Evolutionary conservation across 352 stramenopile genomes (phyloP).

Genomic region (Blastocystis sp.): DNA sequence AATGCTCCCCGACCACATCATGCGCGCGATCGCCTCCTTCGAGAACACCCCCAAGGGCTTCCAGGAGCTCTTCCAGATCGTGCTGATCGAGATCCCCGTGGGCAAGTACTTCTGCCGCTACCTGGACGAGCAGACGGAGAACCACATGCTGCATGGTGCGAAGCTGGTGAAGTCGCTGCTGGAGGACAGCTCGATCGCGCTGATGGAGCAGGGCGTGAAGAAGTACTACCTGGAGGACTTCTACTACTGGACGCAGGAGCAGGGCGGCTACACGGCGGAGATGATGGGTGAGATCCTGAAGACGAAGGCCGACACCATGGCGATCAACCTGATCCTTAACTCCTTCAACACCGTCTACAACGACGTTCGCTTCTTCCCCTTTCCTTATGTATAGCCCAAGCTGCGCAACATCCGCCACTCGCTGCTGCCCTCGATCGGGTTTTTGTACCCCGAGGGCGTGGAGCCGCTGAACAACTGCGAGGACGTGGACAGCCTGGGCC

Average conservation of each 20-base stretch:
- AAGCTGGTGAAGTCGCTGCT: slow-evolving; percentile 87
- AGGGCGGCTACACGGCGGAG: slow-evolving; percentile 91
- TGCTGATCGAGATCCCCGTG: slow-evolving; percentile 97
- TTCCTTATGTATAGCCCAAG: slow-evolving; percentile 9
- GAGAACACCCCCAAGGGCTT: slow-evolving; percentile 93
- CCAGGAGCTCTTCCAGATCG: slow-evolving; percentile 96
- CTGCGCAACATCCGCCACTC: slow-evolving; percentile 91
- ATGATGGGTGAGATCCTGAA: slow-evolving; percentile 94
- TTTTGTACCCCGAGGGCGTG: slow-evolving; percentile 93
- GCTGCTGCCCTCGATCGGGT: slow-evolving; percentile 92
- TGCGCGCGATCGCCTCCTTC: slow-evolving; percentile 96
- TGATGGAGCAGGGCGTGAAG: slow-evolving; percentile 97
- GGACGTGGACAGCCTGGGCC: slow-evolving; percentile 81
- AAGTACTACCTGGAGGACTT: slow-evolving; percentile 93
- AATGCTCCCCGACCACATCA: slow-evolving; percentile 97
- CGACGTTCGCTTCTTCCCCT: slow-evolving; percentile 72
- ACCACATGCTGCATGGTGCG: slow-evolving; percentile 64
- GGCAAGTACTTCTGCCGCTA: slow-evolving; percentile 87
- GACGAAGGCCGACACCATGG: slow-evolving; percentile 90
- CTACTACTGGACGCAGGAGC: slow-evolving; percentile 86
- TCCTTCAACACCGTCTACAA: slow-evolving; percentile 89
- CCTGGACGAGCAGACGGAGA: slow-evolving; percentile 85
- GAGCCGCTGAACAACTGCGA: slow-evolving; percentile 86
- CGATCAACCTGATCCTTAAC: slow-evolving; percentile 99
- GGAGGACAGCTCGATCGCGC: slow-evolving; percentile 96